Percentiles rank a stretch among this genome's conserved stretches.
Conservation (phyloP, 2,329 filamentous ascomycete species). For the Penicillium olsonii region DNA sequence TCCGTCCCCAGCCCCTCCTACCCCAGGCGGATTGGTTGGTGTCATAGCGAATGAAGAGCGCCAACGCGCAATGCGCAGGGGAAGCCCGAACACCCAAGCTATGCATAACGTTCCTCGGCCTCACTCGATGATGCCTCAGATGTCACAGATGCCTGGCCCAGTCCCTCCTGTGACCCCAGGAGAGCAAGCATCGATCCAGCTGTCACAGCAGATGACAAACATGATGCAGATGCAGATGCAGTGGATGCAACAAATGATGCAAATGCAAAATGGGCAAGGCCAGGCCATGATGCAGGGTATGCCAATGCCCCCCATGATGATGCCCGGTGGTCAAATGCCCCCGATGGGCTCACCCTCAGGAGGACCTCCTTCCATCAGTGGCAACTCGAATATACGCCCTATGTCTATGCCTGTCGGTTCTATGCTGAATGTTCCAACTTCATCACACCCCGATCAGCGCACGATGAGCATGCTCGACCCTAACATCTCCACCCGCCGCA, state of each 20-base stretch:
- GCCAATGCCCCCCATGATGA: conserved; percentile 20
- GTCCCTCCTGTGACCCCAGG: conserved; percentile 53
- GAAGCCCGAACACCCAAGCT: conserved; percentile 69
- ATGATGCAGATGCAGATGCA: conserved; percentile 96
- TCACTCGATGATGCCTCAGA: conserved; percentile 38
- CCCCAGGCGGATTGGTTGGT: conserved; percentile 78
- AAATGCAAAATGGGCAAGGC: conserved; percentile 61
- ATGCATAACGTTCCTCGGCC: conserved; percentile 45
- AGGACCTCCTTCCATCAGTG: conserved; percentile 26
- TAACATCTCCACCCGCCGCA: conserved; percentile 45
- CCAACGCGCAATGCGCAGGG: conserved; percentile 73
- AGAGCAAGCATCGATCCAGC: conserved; percentile 75
- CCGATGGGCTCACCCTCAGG: conserved; percentile 14
- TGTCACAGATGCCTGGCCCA: conserved; percentile 27
- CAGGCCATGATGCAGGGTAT: conserved; percentile 33
- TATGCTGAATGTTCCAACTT: conserved; percentile 21
- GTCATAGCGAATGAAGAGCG: conserved; percentile 86
- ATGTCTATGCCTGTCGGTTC: conserved; percentile 49
- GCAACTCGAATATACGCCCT: conserved; percentile 41
- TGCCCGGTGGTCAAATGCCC: conserved; percentile 6
- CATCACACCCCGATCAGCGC: conserved; percentile 51
- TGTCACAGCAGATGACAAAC: conserved; percentile 80
- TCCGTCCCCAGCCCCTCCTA: conserved; percentile 43
- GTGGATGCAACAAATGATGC: conserved; percentile 71
- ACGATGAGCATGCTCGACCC: conserved; percentile 86